A percentile compares a stretch with the other conserved stretches of the same genome.
phyloP scores from a whole-genome alignment of 768 basidiomycete genomes.

The Boletellus ananas region DNA sequence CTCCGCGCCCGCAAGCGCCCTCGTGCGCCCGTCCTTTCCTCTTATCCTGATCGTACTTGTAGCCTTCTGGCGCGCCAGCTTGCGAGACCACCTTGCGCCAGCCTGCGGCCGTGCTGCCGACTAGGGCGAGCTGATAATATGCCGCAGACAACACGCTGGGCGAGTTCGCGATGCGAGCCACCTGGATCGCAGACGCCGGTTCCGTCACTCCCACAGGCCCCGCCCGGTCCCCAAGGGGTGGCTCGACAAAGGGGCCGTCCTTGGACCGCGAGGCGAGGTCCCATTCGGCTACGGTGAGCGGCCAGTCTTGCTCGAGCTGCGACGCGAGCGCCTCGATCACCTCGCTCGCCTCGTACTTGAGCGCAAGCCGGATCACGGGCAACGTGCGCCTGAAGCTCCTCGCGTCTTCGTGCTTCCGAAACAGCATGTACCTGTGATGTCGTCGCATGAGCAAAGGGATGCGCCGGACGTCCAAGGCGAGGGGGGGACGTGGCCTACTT shows the following conservation, averaged over 20 bases:
- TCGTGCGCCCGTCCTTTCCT: neutral
- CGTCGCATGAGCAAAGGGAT: neutral
- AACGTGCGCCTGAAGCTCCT: constrained; percentile 1
- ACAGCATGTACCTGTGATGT: neutral
- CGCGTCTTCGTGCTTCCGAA: neutral
- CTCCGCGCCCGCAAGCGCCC: neutral
- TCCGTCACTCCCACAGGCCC: neutral
- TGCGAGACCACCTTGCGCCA: neutral
- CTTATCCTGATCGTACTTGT: neutral
- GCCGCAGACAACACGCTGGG: neutral
- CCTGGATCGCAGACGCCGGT: neutral
- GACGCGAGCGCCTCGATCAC: constrained; percentile 4
- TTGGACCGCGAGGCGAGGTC: constrained; percentile 1
- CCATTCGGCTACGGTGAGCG: constrained; percentile 4
- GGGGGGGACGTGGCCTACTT: neutral
- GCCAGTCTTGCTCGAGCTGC: constrained; percentile 10
- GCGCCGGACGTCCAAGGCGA: too few relatives aligned
- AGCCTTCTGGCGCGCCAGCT: neutral
- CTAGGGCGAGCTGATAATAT: constrained; percentile 4
- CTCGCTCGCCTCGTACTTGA: constrained; percentile 1
- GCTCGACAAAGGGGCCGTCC: neutral
- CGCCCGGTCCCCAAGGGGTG: neutral
- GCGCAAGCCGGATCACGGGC: constrained; percentile 3
- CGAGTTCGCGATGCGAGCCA: constrained; percentile 7
- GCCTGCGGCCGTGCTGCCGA: neutral